Evolutionary conservation across 2,329 filamentous ascomycete genomes (phyloP), one percentile per base, ranked within the genome.

Genomic region (Aureobasidium sp.): DNA sequence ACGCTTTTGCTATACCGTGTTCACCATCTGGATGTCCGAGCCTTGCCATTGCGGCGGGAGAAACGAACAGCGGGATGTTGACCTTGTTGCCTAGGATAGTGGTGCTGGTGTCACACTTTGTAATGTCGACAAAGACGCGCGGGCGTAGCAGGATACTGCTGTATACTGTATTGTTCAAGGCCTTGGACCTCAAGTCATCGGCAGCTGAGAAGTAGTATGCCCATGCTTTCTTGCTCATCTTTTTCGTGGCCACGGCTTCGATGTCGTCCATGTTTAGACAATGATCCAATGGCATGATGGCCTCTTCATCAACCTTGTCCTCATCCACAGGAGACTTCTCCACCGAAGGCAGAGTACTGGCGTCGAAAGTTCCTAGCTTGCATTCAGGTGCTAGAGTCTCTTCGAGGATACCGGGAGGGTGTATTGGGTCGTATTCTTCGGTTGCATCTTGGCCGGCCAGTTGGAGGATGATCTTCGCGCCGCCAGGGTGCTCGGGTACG

Each of bases 361-460:
- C 78, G 69, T 96, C 86, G 65, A 97, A 79, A 8, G 80, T 85
- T 25, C 94, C 93, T 13, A 97, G 80, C 69, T 86, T 87, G 32
- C 87, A 84, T 67, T 88, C 86, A 21, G 88, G 84, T 66, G 85
- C 85, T 64, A 97, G 87, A 68, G 88, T 89, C 67, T 91, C 88
- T 76, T 97, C 91, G 54, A 97, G 82, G 1, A 86, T 96, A 30
- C 92, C 93, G 0, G 90, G 88, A n/a, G 93, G 93, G 70, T 97
- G 93, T 60, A 97, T 88, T 3, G 92, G 91, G 71, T 97, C 93
- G 76, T 93, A 97, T 71, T 97, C 92, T 72, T 94, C 89, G 21
- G 94, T 97, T 59, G 92, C 93, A 77, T 97, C 93, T 69, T 85
- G 85, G 66, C 94, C 93, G 10, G 93, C 90, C 45, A 97, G 85